A percentile compares a stretch with the other conserved stretches of the same genome.
These are phyloP conservation scores for Verbena officinalis DNA, from an alignment of 257 asterid genomes.

Conservation along the genomic window DNA sequence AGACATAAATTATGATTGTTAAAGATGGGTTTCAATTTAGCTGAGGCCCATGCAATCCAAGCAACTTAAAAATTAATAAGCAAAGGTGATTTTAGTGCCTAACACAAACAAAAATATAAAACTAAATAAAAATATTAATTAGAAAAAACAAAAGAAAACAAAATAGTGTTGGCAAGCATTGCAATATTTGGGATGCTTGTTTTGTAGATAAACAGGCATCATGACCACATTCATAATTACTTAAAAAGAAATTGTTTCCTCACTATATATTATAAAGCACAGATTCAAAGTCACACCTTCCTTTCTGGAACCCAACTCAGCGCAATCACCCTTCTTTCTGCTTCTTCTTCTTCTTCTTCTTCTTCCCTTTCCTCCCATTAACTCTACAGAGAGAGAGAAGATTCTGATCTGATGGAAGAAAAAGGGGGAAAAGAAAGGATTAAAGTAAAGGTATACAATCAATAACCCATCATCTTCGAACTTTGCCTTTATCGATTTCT, in stretches of 20 bases:
- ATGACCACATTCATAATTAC: conserved; percentile 32
- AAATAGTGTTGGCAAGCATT: conserved; percentile 31
- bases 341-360: conserved; percentile 25
- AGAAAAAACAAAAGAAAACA: background rate
- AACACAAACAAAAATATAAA: background rate
- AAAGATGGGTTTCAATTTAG: conserved; percentile 18
- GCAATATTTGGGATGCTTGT: conserved; percentile 25
- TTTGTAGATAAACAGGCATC: conserved; percentile 36
- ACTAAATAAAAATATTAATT: background rate
- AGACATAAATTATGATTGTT: conserved; percentile 7
- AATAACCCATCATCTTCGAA: conserved; percentile 42
- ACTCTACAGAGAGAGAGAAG: conserved; percentile 34
- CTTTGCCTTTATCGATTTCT: conserved; percentile 45
- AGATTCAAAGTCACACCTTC: conserved; percentile 45
- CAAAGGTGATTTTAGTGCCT: conserved; percentile 8
- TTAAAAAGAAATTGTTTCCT: conserved; percentile 13
- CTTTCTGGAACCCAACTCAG: conserved; percentile 34
- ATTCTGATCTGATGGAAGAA: conserved; percentile 52
- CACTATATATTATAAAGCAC: conserved; percentile 24
- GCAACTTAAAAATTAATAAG: background rate
- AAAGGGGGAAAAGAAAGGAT: conserved; percentile 22
- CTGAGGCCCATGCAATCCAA: conserved; percentile 27
- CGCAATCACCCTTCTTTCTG: conserved; percentile 16
- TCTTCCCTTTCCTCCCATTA: conserved; percentile 18
- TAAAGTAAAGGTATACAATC: conserved; percentile 35